These are phyloP conservation scores for Omphalotus guepiniiformis DNA, from an alignment of 768 basidiomycete species.

Conservation along the genomic window DNA sequence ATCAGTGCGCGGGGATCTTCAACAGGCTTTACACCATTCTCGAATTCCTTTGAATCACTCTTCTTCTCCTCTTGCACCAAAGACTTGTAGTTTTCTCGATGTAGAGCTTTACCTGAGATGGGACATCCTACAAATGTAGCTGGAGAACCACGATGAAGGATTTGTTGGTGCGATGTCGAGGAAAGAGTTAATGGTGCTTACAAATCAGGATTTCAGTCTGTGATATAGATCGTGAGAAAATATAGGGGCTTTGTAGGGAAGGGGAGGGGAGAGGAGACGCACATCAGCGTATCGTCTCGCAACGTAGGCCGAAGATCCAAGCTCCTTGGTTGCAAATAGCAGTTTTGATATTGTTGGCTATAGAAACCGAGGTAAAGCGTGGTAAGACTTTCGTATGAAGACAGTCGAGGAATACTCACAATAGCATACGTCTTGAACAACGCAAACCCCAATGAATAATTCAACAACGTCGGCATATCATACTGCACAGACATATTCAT, in stretches of 20 bases:
- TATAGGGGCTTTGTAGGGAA: not conserved
- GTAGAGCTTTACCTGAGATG: constrained; percentile 12
- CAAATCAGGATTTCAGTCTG: constrained; percentile 44
- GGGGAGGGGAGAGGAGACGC: constrained; percentile 18
- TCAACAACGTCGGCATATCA: constrained; percentile 42
- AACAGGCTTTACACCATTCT: not conserved
- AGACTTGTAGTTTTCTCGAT: not conserved
- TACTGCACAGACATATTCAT: constrained; percentile 28
- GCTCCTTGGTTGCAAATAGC: constrained; percentile 35
- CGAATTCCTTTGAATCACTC: not conserved
- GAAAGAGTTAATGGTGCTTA: constrained; percentile 15
- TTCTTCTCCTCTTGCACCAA: not conserved
- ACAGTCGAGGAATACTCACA: constrained; percentile 23
- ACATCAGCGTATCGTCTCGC: constrained; percentile 47
- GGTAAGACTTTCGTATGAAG: not conserved
- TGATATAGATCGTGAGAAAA: not conserved
- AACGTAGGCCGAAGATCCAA: constrained; percentile 30
- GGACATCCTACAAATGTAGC: constrained; percentile 36
- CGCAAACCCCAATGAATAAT: constrained; percentile 41
- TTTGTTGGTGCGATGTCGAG: not conserved
- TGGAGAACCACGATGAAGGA: constrained; percentile 10
- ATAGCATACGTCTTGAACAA: constrained; percentile 51
- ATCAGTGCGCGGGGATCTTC: constrained; percentile 38
- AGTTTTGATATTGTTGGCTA: constrained; percentile 47
- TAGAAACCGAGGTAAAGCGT: not conserved